phyloP scores from a whole-genome alignment of 75 land plant genomes.

The Gnetum montanum region DNA sequence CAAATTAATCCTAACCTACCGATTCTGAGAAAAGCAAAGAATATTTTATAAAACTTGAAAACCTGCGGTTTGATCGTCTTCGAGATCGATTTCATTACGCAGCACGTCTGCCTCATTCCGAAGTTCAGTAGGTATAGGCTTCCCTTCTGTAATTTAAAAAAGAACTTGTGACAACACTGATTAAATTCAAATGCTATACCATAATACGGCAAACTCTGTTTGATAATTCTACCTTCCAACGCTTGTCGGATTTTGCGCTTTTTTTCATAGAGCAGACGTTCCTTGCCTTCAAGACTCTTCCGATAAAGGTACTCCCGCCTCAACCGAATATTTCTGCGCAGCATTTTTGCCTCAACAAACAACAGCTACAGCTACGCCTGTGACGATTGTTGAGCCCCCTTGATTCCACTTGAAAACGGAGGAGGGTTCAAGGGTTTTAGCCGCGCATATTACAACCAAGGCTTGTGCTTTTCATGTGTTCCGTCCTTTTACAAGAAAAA shows the following conservation, averaged over 20 bases:
- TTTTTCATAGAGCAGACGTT: slow-evolving; percentile 81
- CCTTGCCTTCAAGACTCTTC: slow-evolving; percentile 93
- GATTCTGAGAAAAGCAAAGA: slow-evolving; percentile 1
- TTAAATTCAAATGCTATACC: neutral
- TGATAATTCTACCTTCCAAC: slow-evolving; percentile 85
- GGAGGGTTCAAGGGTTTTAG: too few species aligned
- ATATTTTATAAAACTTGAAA: neutral
- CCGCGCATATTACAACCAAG: too few species aligned
- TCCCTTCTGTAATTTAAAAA: slow-evolving; percentile 64
- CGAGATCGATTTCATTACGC: slow-evolving; percentile 81
- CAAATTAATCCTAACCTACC: too few species aligned
- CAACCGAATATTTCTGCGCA: slow-evolving; percentile 65
- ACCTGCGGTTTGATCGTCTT: slow-evolving; percentile 93
- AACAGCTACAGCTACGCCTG: neutral
- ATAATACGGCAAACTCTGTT: neutral
- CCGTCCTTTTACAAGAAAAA: too few species aligned
- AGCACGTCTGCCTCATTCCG: slow-evolving; percentile 85
- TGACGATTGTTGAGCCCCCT: too few species aligned
- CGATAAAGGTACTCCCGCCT: slow-evolving; percentile 94
- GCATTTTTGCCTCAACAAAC: too few species aligned
- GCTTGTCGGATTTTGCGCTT: slow-evolving; percentile 90
- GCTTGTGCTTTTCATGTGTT: too few species aligned
- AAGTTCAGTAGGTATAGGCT: slow-evolving; percentile 94
- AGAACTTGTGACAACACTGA: too few species aligned
- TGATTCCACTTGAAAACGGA: too few species aligned